These are phyloP conservation scores for Haberlea rhodopensis DNA, from an alignment of 257 asterid genomes.

Conservation along the genomic window DNA sequence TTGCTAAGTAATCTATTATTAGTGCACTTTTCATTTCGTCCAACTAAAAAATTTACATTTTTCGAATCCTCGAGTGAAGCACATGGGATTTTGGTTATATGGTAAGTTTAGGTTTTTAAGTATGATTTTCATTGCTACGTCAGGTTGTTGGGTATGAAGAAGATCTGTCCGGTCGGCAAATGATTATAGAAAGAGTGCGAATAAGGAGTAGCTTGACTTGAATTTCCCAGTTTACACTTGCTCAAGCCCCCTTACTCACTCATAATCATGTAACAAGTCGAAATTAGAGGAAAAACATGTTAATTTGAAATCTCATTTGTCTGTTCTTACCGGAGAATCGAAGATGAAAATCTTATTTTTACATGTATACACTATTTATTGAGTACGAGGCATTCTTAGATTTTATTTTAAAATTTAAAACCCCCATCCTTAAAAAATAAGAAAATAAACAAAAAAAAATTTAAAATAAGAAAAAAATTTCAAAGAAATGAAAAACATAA, in stretches of 20 bases:
- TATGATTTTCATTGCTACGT: conserved; percentile 19
- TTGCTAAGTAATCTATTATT: conserved; percentile 18
- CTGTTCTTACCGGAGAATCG: neutral
- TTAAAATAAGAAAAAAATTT: too few relatives aligned
- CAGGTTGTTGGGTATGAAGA: conserved; percentile 96
- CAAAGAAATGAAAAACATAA: too few relatives aligned
- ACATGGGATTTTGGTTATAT: conserved; percentile 2
- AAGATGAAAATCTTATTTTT: neutral
- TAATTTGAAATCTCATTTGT: neutral
- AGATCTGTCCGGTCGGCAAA: conserved; percentile 91
- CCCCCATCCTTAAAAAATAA: too few relatives aligned
- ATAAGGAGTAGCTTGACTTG: conserved; percentile 61
- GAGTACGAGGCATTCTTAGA: too few relatives aligned
- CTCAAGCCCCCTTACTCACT: too few relatives aligned
- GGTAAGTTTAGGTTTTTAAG: conserved; percentile 6
- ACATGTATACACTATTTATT: neutral
- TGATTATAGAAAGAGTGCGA: conserved; percentile 88
- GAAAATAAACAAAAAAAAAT: too few relatives aligned
- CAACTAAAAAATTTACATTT: conserved; percentile 19
- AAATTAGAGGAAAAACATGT: neutral
- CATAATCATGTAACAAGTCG: neutral
- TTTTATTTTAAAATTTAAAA: too few relatives aligned
- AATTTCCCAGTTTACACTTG: conserved; percentile 3
- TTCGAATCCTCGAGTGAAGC: conserved; percentile 6
- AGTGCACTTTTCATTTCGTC: conserved; percentile 16